Base-by-base conservation (phyloP, 768 basidiomycete genomes). In the Amanita fuliginea region DNA sequence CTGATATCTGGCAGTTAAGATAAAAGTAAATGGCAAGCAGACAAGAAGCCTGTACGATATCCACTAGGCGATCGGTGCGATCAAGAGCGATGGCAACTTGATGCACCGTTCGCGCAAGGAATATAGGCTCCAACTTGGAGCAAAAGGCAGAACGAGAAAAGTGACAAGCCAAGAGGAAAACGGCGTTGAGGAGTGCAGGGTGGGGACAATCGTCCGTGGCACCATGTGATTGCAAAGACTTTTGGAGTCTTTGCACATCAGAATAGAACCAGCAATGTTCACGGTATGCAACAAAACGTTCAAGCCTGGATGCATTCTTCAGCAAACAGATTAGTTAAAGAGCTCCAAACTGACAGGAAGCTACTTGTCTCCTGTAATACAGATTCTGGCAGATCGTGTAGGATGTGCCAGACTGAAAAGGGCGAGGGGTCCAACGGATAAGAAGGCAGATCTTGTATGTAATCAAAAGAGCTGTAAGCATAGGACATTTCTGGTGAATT, bases 1-100 rank as follows among this genome's bases (percentile, higher is more conserved):
- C 80, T 28, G 79, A 68, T 22, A 68, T 60, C 9, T 78, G 71
- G 43, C 70, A 71, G 49, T 78, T 77, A 60, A 71, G 69, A 59
- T 76, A 81, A 57, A 77, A 75, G 59, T 81, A 82, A 28, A 76
- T 65, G 2, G 78, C 75, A 45, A 83, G 70, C 24, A 83, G 69
- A 34, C 73, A 75, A 1, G 77, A 75, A 1, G 80, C 80, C 56
- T 78, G 78, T 8, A 82, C 70, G 50, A 78, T 68, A 56, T 82
- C 76, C 48, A 77, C 62, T 43, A 79, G 67, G 30, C 77, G 74
- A 56, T 80, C 75, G 35, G 74, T 70, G 51, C 65, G 67, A 54
- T 77, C 75, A 36, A 82, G 67, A 24, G 77, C 73, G n/a, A 65
- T 64, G 35, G 73, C 67, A 28, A 81, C 77, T 45, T 73, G 75